A percentile compares a stretch with the other conserved stretches of the same genome.
phyloP scores from a whole-genome alignment of 306 rosid genomes.

The Comarum palustre region DNA sequence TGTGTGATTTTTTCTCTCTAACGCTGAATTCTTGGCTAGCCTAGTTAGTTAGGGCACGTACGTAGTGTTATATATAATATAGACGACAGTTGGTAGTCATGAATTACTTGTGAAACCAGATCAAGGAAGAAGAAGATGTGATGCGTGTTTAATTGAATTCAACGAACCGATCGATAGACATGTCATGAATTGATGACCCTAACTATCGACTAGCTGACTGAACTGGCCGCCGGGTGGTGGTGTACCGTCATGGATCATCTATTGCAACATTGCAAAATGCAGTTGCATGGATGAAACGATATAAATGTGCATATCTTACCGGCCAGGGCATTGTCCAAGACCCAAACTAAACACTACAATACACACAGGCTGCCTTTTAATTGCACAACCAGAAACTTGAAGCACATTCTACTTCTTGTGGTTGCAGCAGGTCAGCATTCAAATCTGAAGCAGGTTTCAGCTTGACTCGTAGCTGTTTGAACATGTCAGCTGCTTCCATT shows the following conservation, averaged over 20 bases:
- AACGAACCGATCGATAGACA: background rate
- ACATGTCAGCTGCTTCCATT: background rate
- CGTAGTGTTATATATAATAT: background rate
- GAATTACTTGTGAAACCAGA: background rate
- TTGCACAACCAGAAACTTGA: background rate
- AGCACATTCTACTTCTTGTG: background rate
- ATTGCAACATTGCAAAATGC: background rate
- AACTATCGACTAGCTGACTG: background rate
- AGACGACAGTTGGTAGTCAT: background rate
- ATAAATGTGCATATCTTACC: constrained; percentile 14
- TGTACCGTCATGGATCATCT: background rate
- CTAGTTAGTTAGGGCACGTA: background rate
- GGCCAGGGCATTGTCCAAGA: background rate
- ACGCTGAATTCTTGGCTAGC: background rate
- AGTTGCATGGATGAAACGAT: background rate
- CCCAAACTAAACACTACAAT: background rate
- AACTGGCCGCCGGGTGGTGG: background rate
- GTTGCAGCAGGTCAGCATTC: background rate
- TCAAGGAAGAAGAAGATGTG: background rate
- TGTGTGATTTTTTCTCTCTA: too few species aligned
- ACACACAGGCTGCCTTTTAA: background rate
- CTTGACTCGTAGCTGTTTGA: background rate
- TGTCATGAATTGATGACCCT: background rate
- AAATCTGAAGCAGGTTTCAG: background rate
- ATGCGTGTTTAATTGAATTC: background rate